Conservation (phyloP, 2,329 filamentous ascomycete genomes). For the Sporothrix dimorphospora region DNA sequence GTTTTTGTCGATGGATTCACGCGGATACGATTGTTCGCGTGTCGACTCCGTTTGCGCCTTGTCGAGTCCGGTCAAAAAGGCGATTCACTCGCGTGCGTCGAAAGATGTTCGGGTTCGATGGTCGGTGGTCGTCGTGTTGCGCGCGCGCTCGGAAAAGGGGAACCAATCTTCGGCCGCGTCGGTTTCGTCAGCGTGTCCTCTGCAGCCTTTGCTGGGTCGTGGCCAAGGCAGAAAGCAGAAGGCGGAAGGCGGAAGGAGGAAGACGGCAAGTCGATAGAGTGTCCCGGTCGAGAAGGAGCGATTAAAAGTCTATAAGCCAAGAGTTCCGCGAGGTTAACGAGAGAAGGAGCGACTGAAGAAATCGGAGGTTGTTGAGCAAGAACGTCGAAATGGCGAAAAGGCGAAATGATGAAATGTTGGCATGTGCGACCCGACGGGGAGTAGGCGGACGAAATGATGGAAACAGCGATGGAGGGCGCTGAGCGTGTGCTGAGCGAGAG, state of each 20-base stretch:
- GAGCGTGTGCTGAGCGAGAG: not conserved
- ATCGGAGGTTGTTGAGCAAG: not conserved
- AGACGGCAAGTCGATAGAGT: not conserved
- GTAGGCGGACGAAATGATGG: not conserved
- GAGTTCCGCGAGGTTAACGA: no score
- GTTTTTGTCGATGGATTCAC: not conserved
- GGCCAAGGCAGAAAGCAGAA: not conserved
- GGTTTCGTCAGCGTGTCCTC: constrained; percentile 24
- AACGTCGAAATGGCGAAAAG: not conserved
- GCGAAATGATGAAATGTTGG: constrained; percentile 5
- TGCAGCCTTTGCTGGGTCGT: not conserved
- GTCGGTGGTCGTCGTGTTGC: not conserved
- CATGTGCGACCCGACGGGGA: constrained; percentile 1
- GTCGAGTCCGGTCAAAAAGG: not conserved
- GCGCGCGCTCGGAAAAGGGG: not conserved
- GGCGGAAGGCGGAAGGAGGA: not conserved
- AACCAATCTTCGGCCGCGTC: not conserved
- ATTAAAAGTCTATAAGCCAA: no score
- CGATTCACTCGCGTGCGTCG: not conserved
- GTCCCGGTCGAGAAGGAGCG: not conserved
- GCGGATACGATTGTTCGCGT: not conserved
- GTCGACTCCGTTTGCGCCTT: not conserved
- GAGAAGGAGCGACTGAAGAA: not conserved
- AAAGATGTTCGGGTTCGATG: no score
- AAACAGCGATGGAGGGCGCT: not conserved